Base-by-base conservation (phyloP, 2,329 filamentous ascomycete genomes). In the Didymosphaeria variabile region DNA sequence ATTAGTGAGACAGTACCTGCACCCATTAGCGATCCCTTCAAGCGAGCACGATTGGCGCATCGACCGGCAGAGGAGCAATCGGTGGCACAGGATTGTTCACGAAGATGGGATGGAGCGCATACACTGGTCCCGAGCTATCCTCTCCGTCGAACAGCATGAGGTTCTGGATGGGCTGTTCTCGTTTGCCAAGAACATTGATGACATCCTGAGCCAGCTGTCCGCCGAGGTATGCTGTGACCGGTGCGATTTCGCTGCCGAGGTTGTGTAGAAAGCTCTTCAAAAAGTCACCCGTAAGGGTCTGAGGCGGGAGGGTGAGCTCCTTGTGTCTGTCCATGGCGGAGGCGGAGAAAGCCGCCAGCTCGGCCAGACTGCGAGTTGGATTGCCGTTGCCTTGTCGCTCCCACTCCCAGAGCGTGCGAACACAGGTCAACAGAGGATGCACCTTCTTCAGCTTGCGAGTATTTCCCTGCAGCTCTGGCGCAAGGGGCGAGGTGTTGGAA, bases 81-180 rank as follows among this genome's bases (percentile, higher is more conserved):
- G 69, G 66, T 1, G 72, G 71, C 12, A 75, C 55, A 8, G 69
- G 64, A 13, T 68, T 67, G 17, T 67, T 70, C 5, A 66, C 64
- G 54, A 86, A 85, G 65, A 86, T 83, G 0, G 93, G 92, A 74
- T 96, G 92, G 45, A 98, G 83, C 1, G 93, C 86, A 75, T 95
- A 97, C 67, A 95, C 89, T 1, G 88, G 88, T 0, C 91, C 92
- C 66, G 91, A 87, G 79, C 92, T 91, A 49, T 85, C 86, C 68
- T 92, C 91, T 15, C 94, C 94, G 76, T 98, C 93, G 72, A 98
- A 97, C 21, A 98, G 83, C 53, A 97, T 86, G 76, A 97, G 88
- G 78, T 99, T 99, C 81, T 99, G 95, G 45, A 99, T 91, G 0
- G 95, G 95, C 78, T 97, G 95, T 80, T 98, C 93, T 44, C 91